These are phyloP conservation scores for Globisporangium okanoganense DNA, from an alignment of 352 stramenopile genomes.

Conservation along the genomic window DNA sequence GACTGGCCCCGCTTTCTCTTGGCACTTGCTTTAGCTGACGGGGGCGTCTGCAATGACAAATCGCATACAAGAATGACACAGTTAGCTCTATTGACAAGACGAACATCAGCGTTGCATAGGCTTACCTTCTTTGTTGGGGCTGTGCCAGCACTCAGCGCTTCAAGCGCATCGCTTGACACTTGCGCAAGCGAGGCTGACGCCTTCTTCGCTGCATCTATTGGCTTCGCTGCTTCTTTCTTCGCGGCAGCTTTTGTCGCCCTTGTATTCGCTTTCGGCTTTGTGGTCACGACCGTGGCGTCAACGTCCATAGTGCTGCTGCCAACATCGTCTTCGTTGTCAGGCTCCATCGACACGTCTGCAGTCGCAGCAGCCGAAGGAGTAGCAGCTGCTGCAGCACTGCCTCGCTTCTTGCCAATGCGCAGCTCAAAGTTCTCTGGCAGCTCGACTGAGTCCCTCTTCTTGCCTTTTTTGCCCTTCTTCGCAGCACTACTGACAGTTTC, in stretches of 20 bases:
- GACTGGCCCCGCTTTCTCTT: conserved; percentile 16
- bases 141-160: conserved; percentile 2
- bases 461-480: conserved; percentile 5
- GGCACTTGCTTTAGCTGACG: background rate
- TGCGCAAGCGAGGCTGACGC: conserved; percentile 7
- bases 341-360: conserved; percentile 9
- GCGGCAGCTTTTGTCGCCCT: conserved; percentile 3
- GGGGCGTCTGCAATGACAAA: background rate
- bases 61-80: background rate
- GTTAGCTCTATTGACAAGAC: background rate
- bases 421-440: conserved; percentile 32
- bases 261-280: conserved; percentile 3
- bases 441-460: conserved; percentile 6
- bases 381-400: conserved; percentile 8
- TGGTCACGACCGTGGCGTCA: conserved; percentile 1
- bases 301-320: conserved; percentile 6
- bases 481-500: background rate
- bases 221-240: conserved; percentile 21
- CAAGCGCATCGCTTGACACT: conserved; percentile 7
- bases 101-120: background rate
- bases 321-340: conserved; percentile 24
- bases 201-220: conserved; percentile 21
- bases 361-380: background rate
- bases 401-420: conserved; percentile 26
- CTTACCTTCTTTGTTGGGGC: conserved; percentile 5